A percentile compares a stretch with the other conserved stretches of the same genome.
Evolutionary conservation across 2,329 filamentous ascomycete species (phyloP).

Genomic region (Exophiala dermatitidis): DNA sequence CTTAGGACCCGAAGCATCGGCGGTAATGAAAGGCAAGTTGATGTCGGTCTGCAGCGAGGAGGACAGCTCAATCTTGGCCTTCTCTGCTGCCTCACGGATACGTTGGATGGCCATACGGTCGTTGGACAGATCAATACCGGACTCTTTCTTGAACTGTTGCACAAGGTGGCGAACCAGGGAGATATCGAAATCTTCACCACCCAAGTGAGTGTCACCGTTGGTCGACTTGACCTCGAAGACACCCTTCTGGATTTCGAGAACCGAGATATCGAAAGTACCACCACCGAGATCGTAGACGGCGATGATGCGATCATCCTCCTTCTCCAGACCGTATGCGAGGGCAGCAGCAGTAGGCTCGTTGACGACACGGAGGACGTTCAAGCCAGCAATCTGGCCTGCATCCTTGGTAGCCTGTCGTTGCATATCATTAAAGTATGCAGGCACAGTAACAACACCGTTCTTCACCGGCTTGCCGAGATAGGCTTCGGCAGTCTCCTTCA

Average conservation of each 20-base stretch:
- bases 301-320: slow-evolving; percentile 81
- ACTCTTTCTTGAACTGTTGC: slow-evolving; percentile 93
- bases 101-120: slow-evolving; percentile 99
- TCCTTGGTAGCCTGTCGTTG: slow-evolving; percentile 98
- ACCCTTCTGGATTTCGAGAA: slow-evolving; percentile 94
- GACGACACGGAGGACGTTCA: slow-evolving; percentile 94
- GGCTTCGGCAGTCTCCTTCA: slow-evolving; percentile 96
- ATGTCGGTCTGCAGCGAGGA: slow-evolving; percentile 94
- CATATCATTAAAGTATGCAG: slow-evolving; percentile 97
- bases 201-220: slow-evolving; percentile 96
- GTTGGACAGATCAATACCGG: slow-evolving; percentile 76
- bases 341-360: slow-evolving; percentile 97
- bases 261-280: slow-evolving; percentile 98
- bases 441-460: slow-evolving; percentile 95
- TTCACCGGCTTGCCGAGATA: slow-evolving; percentile 86
- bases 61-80: slow-evolving; percentile 98
- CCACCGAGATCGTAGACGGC: slow-evolving; percentile 97
- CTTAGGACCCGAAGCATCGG: slow-evolving; percentile 89
- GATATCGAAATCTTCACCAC: slow-evolving; percentile 98
- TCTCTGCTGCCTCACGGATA: slow-evolving; percentile 97
- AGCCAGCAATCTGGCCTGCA: slow-evolving; percentile 88
- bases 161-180: slow-evolving; percentile 88
- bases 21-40: slow-evolving; percentile 97
- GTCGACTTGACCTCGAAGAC: slow-evolving; percentile 99
- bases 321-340: slow-evolving; percentile 92